Evolutionary conservation across 345 rosid species (phyloP), one percentile per base, ranked within the genome.

Genomic region (Erucastrum elatum): DNA sequence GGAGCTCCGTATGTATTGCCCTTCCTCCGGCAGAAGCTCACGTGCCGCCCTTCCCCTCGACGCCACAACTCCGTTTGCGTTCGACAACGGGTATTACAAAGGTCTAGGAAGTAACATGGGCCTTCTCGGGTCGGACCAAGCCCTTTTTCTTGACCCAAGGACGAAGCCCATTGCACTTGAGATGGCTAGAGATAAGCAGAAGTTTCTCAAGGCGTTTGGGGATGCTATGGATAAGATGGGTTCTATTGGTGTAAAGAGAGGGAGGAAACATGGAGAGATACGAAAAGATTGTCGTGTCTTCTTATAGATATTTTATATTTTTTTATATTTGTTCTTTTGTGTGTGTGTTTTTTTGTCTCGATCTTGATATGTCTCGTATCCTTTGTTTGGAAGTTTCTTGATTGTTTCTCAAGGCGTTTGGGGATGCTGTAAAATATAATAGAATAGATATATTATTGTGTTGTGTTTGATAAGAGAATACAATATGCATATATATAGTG

Each of bases 191-290:
- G 88, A 91, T 31, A 86, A 86, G 81, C 73, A 80, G 7, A 86
- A 53, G 76, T 94, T 91, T 72, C 88, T 87, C 29, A 89, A 80
- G 61, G 93, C 87, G 67, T 94, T 91, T 85, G 71, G 87, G 2
- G 78, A 26, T 1, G 94, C 97, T 5, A 91, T 90, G 93, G 98
- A 89, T 58, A 90, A 88, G 78, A 89, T 91, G 97, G 93, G 97
- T 9, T 85, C 86, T 2, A 87, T 87, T 35, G 94, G 92, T 27
- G 91, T 94, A 10, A 90, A 94, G 75, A 85, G 59, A 53, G 59
- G 59, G 26, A 53, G 59, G 26, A 53, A 53, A 16, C 59, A 53
- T 76, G 98, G 94, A 8, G 97, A 90, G 88, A 87, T 63, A 76
- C 89, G 91, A 80, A 89, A 70, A 21, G 90, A 83, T 63, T 92